A percentile compares a stretch with the other conserved stretches of the same genome.
These are phyloP conservation scores for Limnanthes douglasii DNA, from an alignment of 345 rosid species.

Conservation along the genomic window DNA sequence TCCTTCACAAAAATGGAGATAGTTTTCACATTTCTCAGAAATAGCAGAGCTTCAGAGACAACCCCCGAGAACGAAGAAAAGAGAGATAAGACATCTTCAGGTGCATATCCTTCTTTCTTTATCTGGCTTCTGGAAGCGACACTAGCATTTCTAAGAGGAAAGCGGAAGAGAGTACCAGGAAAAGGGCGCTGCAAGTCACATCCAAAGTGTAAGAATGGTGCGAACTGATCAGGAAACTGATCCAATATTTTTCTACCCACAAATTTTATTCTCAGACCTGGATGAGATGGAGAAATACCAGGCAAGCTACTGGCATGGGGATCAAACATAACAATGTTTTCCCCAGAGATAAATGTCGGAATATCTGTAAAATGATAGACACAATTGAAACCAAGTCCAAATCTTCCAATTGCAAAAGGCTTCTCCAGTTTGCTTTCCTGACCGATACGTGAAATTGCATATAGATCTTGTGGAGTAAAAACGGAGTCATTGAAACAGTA, in stretches of 20 bases:
- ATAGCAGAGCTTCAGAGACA: conserved; percentile 71
- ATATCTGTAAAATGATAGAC: conserved; percentile 95
- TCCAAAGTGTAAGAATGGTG: conserved; percentile 84
- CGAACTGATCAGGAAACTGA: conserved; percentile 88
- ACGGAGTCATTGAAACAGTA: conserved; percentile 91
- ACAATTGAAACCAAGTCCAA: conserved; percentile 94
- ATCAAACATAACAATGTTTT: conserved; percentile 93
- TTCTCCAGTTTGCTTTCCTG: conserved; percentile 96
- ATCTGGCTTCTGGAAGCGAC: conserved; percentile 75
- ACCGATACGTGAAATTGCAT: conserved; percentile 95
- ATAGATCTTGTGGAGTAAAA: conserved; percentile 88
- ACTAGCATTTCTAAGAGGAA: conserved; percentile 69
- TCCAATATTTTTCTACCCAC: conserved; percentile 78
- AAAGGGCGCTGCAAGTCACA: conserved; percentile 72
- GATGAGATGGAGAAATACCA: conserved; percentile 92
- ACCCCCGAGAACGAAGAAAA: conserved; percentile 63
- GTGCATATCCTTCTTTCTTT: conserved; percentile 66
- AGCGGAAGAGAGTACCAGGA: conserved; percentile 92
- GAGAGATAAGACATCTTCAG: conserved; percentile 80
- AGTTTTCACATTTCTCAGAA: conserved; percentile 68
- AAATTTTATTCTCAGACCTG: conserved; percentile 87
- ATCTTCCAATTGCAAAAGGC: conserved; percentile 91
- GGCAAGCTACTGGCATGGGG: conserved; percentile 93
- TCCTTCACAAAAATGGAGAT: conserved; percentile 71
- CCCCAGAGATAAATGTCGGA: conserved; percentile 93